Percentiles rank a stretch among this genome's conserved stretches.
Evolutionary conservation across 352 stramenopile species (phyloP).

Genomic region (Globisporangium cylindrosporum): DNA sequence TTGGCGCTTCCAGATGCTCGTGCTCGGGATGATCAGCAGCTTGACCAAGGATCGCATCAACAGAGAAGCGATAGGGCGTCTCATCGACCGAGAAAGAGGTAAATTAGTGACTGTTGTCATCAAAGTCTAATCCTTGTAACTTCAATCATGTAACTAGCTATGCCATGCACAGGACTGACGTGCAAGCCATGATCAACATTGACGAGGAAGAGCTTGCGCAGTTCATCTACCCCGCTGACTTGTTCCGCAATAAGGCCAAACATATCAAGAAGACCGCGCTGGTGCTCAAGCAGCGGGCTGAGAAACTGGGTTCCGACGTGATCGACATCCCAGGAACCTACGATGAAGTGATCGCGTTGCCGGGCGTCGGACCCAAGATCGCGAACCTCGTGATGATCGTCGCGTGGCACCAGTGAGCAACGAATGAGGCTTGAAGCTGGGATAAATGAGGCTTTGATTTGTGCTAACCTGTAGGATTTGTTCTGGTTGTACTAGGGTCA

Average conservation of each 20-base stretch:
- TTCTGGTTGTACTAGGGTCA: slow-evolving; percentile 29
- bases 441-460: neutral
- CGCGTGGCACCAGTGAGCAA: slow-evolving; percentile 79
- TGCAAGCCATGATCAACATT: slow-evolving; percentile 85
- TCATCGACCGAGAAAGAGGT: slow-evolving; percentile 59
- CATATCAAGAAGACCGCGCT: slow-evolving; percentile 87
- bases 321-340: slow-evolving; percentile 90
- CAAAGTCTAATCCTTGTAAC: neutral
- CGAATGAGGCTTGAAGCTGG: neutral
- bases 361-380: slow-evolving; percentile 96
- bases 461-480: neutral
- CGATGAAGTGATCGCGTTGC: slow-evolving; percentile 86
- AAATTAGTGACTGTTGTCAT: neutral
- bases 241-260: slow-evolving; percentile 96
- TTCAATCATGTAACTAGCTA: neutral
- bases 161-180: slow-evolving; percentile 58
- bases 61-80: slow-evolving; percentile 54
- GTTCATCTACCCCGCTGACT: slow-evolving; percentile 90
- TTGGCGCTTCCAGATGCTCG: slow-evolving; percentile 90
- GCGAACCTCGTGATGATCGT: slow-evolving; percentile 92
- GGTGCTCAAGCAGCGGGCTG: slow-evolving; percentile 35
- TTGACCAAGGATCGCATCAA: slow-evolving; percentile 96
- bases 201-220: slow-evolving; percentile 77
- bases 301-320: slow-evolving; percentile 17
- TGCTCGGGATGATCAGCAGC: slow-evolving; percentile 95